Percentiles rank a stretch among this genome's conserved stretches.
Evolutionary conservation across 1,139 yeast genomes (phyloP).

Genomic region (Ogataea hybrid): DNA sequence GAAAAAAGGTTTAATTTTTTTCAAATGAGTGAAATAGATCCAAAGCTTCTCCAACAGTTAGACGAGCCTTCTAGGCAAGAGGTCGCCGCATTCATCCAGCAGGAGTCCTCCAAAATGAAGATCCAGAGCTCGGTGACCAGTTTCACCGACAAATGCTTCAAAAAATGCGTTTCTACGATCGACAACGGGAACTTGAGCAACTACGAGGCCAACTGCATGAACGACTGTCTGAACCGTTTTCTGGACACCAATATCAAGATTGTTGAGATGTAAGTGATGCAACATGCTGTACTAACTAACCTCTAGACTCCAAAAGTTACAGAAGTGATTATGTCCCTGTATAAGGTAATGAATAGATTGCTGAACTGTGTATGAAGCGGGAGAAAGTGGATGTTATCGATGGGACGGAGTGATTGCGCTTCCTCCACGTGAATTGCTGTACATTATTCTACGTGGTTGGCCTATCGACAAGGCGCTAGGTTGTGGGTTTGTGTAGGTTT

Average conservation of each 20-base stretch:
- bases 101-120: constrained; percentile 84
- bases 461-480: no score
- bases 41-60: constrained; percentile 57
- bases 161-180: constrained; percentile 69
- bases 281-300: constrained; percentile 4
- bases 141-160: constrained; percentile 89
- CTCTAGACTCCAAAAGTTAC: constrained; percentile 16
- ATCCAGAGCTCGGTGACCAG: constrained; percentile 83
- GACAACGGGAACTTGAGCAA: constrained; percentile 50
- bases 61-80: constrained; percentile 75
- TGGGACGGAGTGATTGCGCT: no score
- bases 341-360: background rate
- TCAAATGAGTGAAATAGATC: constrained; percentile 45
- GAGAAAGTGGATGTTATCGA: no score
- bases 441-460: no score
- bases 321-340: constrained; percentile 5
- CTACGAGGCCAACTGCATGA: constrained; percentile 69
- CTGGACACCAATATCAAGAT: constrained; percentile 86
- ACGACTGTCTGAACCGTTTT: constrained; percentile 81
- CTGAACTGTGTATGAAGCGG: no score
- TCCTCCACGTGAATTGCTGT: no score
- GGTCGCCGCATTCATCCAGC: constrained; percentile 70
- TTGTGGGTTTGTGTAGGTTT: no score
- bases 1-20: background rate
- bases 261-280: constrained; percentile 52